Conservation (phyloP, 129 eudicot species). For the Artemisia tridentata region DNA sequence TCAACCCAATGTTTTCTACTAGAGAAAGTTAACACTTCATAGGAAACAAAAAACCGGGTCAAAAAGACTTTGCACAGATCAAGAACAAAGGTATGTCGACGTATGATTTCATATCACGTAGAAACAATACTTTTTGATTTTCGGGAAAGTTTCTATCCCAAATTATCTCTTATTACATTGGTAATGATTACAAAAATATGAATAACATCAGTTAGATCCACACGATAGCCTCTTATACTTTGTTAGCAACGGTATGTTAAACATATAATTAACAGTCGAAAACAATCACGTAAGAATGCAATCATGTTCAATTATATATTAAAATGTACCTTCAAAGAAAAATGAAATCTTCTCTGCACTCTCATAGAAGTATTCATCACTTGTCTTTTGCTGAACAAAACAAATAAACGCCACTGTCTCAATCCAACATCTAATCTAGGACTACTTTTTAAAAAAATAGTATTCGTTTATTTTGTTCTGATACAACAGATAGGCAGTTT, state of each 20-base stretch:
- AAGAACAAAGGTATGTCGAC: neutral
- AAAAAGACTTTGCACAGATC: neutral
- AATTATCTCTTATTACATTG: neutral
- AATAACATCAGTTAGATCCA: constrained; percentile 7
- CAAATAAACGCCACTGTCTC: neutral
- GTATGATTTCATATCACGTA: neutral
- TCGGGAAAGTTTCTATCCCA: neutral
- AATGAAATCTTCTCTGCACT: constrained; percentile 94
- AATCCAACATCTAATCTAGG: too few species aligned
- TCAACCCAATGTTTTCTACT: neutral
- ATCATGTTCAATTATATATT: neutral
- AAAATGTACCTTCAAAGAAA: constrained; percentile 83
- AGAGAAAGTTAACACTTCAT: neutral
- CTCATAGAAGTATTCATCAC: constrained; percentile 83
- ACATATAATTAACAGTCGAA: constrained; percentile 1
- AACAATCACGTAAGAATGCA: neutral
- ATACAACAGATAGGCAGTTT: too few species aligned
- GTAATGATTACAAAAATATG: neutral
- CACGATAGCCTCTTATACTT: neutral
- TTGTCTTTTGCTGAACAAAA: constrained; percentile 54
- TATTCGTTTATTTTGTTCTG: too few species aligned
- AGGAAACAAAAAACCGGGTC: neutral
- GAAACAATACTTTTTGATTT: neutral
- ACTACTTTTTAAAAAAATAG: too few species aligned
- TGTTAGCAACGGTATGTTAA: too few species aligned